phyloP scores from a whole-genome alignment of 2,329 filamentous ascomycete genomes.

The Colletotrichum falcatum region DNA sequence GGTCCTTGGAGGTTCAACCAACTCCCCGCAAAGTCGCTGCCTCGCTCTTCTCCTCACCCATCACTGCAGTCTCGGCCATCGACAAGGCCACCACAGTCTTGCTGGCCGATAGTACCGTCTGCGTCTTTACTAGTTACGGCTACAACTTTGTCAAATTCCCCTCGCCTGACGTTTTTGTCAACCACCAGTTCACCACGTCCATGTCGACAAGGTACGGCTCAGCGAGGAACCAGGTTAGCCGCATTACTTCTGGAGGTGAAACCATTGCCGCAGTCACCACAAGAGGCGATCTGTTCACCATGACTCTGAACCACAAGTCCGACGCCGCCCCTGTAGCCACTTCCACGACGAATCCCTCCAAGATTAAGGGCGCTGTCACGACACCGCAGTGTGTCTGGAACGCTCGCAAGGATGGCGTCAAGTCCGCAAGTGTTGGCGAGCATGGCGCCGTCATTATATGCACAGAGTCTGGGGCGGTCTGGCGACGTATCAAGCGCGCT shows the following conservation, averaged over 20 bases:
- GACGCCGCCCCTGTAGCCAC: constrained; percentile 70
- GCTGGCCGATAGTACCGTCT: constrained; percentile 88
- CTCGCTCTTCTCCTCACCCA: constrained; percentile 79
- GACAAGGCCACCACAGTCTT: constrained; percentile 90
- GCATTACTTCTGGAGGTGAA: constrained; percentile 87
- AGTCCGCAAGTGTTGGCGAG: constrained; percentile 89
- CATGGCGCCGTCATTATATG: constrained; percentile 95
- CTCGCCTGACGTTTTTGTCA: constrained; percentile 75
- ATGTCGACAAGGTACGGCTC: constrained; percentile 74
- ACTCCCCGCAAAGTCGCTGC: constrained; percentile 89
- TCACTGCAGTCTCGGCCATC: constrained; percentile 86
- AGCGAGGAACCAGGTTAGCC: constrained; percentile 75
- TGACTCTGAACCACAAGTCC: constrained; percentile 77
- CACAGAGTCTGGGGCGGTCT: constrained; percentile 92
- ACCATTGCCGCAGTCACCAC: constrained; percentile 90
- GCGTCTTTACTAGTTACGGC: constrained; percentile 95
- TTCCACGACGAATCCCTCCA: constrained; percentile 92
- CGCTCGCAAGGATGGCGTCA: constrained; percentile 85
- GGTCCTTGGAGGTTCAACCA: constrained; percentile 86
- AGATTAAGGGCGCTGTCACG: constrained; percentile 86
- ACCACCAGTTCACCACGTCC: constrained; percentile 75
- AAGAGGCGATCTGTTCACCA: constrained; percentile 88
- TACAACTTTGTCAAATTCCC: constrained; percentile 93
- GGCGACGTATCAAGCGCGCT: constrained; percentile 85
- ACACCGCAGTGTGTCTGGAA: constrained; percentile 88